A percentile compares a stretch with the other conserved stretches of the same genome.
Evolutionary conservation across 176 grass and related monocot genomes (phyloP).

Genomic region (Cenchrus americanus): DNA sequence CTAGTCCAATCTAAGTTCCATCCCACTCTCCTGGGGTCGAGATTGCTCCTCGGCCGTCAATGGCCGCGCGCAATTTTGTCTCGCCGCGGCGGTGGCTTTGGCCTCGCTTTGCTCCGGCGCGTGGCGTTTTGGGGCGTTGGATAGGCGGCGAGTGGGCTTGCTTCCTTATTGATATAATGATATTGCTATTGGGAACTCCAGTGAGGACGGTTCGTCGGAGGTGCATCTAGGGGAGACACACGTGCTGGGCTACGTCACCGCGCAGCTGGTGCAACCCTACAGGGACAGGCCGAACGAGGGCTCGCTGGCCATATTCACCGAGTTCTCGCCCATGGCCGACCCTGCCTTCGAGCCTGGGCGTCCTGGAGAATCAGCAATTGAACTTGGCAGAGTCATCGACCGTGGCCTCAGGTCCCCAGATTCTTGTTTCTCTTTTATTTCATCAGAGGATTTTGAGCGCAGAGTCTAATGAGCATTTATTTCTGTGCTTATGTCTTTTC

Average conservation of each 20-base stretch:
- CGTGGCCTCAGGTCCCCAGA: constrained; percentile 75
- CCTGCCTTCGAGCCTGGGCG: constrained; percentile 83
- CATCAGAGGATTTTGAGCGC: neutral
- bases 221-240: constrained; percentile 89
- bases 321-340: constrained; percentile 99
- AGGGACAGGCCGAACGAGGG: constrained; percentile 92
- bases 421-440: constrained; percentile 1
- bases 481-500: neutral
- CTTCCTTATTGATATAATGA: neutral
- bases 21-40: no score
- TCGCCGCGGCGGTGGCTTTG: neutral
- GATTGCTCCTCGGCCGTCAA: neutral
- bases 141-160: neutral
- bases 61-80: neutral
- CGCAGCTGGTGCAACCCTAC: constrained; percentile 85
- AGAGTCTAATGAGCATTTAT: neutral
- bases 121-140: neutral
- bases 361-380: constrained; percentile 78
- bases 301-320: constrained; percentile 80
- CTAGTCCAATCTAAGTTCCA: neutral
- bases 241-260: constrained; percentile 84
- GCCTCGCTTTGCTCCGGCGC: neutral
- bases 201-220: constrained; percentile 85
- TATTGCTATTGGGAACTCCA: constrained; percentile 20
- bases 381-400: constrained; percentile 87